Conservation (phyloP, 2,329 filamentous ascomycete species). For the Aspergillus viridinutans region DNA sequence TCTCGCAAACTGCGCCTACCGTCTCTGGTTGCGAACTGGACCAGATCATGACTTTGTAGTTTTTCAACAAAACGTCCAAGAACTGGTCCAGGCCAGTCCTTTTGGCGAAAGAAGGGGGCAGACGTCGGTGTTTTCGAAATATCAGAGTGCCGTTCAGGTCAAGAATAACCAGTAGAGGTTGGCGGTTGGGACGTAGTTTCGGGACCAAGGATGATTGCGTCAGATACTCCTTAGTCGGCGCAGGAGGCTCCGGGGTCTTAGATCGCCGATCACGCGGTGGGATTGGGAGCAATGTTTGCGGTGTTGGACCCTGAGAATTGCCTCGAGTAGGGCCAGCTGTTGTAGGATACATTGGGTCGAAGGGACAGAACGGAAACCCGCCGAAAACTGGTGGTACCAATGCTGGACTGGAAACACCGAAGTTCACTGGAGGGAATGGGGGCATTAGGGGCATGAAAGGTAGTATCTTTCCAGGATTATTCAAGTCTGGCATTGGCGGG, state of each 20-base stretch:
- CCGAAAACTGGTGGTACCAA: conserved; percentile 7
- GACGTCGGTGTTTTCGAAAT: conserved; percentile 56
- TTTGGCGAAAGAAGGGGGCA: conserved; percentile 54
- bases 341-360: conserved; percentile 5
- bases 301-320: conserved; percentile 2
- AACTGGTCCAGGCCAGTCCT: conserved; percentile 68
- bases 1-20: conserved; percentile 56
- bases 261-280: background rate
- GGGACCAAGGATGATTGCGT: conserved; percentile 47
- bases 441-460: conserved; percentile 9
- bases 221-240: conserved; percentile 61
- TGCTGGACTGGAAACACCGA: conserved; percentile 6
- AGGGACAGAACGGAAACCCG: conserved; percentile 3
- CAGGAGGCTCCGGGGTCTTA: conserved; percentile 43
- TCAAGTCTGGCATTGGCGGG: conserved; percentile 10
- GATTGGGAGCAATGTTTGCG: conserved; percentile 10
- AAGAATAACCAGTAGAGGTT: conserved; percentile 73
- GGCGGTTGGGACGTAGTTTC: conserved; percentile 43
- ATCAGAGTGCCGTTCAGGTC: conserved; percentile 93
- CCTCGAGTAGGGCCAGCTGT: conserved; percentile 2
- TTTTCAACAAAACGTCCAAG: conserved; percentile 66
- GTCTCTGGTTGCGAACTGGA: conserved; percentile 76
- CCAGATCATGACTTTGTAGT: conserved; percentile 83
- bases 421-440: conserved; percentile 8
- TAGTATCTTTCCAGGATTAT: conserved; percentile 3